These are phyloP conservation scores for Leccinum uliginosum DNA, from an alignment of 768 basidiomycete species.

Conservation along the genomic window DNA sequence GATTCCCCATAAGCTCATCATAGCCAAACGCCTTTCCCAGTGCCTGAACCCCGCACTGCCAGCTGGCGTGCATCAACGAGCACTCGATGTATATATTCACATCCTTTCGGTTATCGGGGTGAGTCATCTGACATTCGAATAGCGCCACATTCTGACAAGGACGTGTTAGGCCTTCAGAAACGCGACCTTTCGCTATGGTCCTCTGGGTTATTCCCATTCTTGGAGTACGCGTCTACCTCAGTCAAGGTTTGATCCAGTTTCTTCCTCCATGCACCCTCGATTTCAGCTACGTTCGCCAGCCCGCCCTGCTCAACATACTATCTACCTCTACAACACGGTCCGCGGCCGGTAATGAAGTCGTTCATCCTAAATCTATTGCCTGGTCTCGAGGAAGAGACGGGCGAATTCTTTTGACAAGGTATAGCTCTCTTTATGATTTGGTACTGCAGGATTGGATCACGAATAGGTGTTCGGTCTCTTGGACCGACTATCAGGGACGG, in stretches of 20 bases:
- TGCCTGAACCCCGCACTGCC: conserved; percentile 98
- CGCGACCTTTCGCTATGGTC: conserved; percentile 92
- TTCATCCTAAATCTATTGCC: conserved; percentile 92
- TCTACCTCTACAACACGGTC: conserved; percentile 71
- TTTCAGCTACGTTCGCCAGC: conserved; percentile 40
- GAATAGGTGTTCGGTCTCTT: conserved; percentile 72
- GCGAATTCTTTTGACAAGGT: conserved; percentile 94
- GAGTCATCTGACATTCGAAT: conserved; percentile 28
- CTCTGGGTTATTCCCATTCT: conserved; percentile 95
- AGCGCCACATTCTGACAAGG: conserved; percentile 6
- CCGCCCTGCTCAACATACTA: conserved; percentile 83
- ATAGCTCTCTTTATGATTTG: not conserved
- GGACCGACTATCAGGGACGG: conserved; percentile 76
- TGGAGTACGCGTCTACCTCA: conserved; percentile 98
- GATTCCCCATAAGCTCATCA: conserved; percentile 90
- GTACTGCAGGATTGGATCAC: conserved; percentile 10
- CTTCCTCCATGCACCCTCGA: not conserved
- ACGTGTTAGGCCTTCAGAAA: conserved; percentile 63
- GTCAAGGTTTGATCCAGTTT: conserved; percentile 63
- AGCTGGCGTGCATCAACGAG: conserved; percentile 93
- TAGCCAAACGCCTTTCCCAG: conserved; percentile 92
- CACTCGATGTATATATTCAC: conserved; percentile 91
- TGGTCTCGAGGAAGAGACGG: conserved; percentile 95
- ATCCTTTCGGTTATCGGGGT: conserved; percentile 91
- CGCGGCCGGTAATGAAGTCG: conserved; percentile 93